phyloP scores from a whole-genome alignment of 169 alveolate genomes.

The Plasmodium ovale region DNA sequence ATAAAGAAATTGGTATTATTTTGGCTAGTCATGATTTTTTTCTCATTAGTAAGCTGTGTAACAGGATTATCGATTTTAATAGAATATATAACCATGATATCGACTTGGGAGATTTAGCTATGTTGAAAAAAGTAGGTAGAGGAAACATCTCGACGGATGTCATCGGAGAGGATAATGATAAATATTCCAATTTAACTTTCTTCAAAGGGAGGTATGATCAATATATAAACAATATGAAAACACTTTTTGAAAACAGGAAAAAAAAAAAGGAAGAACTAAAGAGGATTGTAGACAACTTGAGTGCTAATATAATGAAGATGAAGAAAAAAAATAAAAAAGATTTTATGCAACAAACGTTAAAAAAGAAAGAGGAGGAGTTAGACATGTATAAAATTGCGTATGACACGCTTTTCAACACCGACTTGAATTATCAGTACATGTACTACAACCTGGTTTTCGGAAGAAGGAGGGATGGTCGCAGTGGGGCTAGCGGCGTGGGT shows the following conservation, averaged over 20 bases:
- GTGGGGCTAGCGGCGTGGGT: not conserved
- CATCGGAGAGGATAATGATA: not conserved
- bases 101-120: slow-evolving; percentile 33
- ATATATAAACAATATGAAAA: slow-evolving; percentile 66
- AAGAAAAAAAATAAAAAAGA: slow-evolving; percentile 70
- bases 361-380: slow-evolving; percentile 70
- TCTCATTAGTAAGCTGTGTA: slow-evolving; percentile 59
- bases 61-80: slow-evolving; percentile 57
- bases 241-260: slow-evolving; percentile 44
- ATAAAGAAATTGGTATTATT: slow-evolving; percentile 51
- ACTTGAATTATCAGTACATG: slow-evolving; percentile 61
- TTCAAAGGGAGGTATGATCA: slow-evolving; percentile 46
- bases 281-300: slow-evolving; percentile 56
- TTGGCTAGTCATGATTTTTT: slow-evolving; percentile 75
- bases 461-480: not conserved
- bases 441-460: slow-evolving; percentile 53
- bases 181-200: slow-evolving; percentile 20
- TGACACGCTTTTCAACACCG: slow-evolving; percentile 13
- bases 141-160: not conserved
- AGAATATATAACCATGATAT: slow-evolving; percentile 53
- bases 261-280: slow-evolving; percentile 73
- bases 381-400: slow-evolving; percentile 51
- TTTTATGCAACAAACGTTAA: slow-evolving; percentile 40
- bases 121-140: slow-evolving; percentile 30
- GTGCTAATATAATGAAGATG: slow-evolving; percentile 29